These are phyloP conservation scores for Lolium multiflorum DNA, from an alignment of 176 grass and related monocot genomes.

Conservation along the genomic window DNA sequence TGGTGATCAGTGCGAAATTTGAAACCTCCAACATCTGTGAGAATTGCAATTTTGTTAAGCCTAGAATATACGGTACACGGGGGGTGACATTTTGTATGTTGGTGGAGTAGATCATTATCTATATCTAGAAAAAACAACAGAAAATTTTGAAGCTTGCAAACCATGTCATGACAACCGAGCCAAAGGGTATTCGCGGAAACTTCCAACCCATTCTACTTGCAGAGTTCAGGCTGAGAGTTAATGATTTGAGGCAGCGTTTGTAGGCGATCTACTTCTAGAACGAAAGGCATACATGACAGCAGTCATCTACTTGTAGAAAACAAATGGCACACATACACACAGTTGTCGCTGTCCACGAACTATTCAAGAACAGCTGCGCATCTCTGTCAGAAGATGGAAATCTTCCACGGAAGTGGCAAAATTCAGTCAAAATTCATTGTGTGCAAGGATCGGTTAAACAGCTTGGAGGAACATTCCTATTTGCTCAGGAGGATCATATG, in stretches of 20 bases:
- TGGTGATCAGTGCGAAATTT: too few relatives aligned
- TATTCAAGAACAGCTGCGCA: background rate
- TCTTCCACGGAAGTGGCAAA: background rate
- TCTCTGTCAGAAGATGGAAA: background rate
- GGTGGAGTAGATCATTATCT: too few relatives aligned
- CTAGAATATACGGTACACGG: too few relatives aligned
- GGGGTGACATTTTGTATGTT: too few relatives aligned
- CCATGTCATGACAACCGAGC: too few relatives aligned
- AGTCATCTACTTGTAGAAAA: background rate
- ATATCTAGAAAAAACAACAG: too few relatives aligned
- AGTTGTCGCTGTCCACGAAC: background rate
- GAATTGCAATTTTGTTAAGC: too few relatives aligned
- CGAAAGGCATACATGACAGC: background rate
- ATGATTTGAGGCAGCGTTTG: background rate
- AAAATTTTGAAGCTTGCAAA: too few relatives aligned
- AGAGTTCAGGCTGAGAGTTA: background rate
- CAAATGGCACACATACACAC: background rate
- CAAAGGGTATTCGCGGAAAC: too few relatives aligned
- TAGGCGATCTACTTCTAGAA: background rate
- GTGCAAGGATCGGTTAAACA: background rate
- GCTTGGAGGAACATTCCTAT: background rate
- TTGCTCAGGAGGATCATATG: background rate
- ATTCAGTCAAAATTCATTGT: constrained; percentile 7
- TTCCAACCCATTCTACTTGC: background rate
- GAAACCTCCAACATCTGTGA: too few relatives aligned